Evolutionary conservation across 345 rosid genomes (phyloP).

Genomic region (Moricandia arvensis): DNA sequence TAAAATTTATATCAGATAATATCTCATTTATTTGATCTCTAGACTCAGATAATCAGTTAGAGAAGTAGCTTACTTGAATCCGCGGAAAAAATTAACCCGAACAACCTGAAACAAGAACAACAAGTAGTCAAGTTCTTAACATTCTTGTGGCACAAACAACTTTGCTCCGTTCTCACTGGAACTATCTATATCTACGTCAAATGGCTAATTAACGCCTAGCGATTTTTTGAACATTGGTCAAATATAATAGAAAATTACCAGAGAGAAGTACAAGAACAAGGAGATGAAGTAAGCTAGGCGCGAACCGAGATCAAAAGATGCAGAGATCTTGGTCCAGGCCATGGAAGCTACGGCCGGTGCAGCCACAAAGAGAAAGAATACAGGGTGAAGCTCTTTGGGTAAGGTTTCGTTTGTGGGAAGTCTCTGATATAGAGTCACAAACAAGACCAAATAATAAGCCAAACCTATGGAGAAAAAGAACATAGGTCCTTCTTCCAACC

Average conservation of each 20-base stretch:
- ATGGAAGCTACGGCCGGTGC: constrained; percentile 88
- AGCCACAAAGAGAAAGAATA: constrained; percentile 87
- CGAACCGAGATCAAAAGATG: constrained; percentile 70
- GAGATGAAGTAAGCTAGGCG: constrained; percentile 81
- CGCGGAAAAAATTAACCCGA: constrained; percentile 71
- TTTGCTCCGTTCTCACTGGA: neutral
- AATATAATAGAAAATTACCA: constrained; percentile 40
- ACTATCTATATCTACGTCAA: neutral
- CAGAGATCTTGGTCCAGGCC: constrained; percentile 84
- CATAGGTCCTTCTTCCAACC: constrained; percentile 83
- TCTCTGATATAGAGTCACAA: constrained; percentile 90
- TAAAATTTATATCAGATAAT: neutral
- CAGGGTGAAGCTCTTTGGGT: constrained; percentile 94
- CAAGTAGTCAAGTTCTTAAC: neutral
- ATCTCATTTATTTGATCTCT: neutral
- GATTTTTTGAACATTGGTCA: no score
- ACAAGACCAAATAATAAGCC: constrained; percentile 79
- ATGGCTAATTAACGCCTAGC: no score
- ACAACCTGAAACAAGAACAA: constrained; percentile 63
- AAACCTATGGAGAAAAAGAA: constrained; percentile 85
- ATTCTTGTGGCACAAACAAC: neutral
- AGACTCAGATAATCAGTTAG: neutral
- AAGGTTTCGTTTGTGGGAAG: constrained; percentile 86
- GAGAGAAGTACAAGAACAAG: constrained; percentile 76
- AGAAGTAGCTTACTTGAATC: constrained; percentile 55